These are phyloP conservation scores for Fusarium sp. DNA, from an alignment of 2,329 filamentous ascomycete genomes.

Conservation along the genomic window DNA sequence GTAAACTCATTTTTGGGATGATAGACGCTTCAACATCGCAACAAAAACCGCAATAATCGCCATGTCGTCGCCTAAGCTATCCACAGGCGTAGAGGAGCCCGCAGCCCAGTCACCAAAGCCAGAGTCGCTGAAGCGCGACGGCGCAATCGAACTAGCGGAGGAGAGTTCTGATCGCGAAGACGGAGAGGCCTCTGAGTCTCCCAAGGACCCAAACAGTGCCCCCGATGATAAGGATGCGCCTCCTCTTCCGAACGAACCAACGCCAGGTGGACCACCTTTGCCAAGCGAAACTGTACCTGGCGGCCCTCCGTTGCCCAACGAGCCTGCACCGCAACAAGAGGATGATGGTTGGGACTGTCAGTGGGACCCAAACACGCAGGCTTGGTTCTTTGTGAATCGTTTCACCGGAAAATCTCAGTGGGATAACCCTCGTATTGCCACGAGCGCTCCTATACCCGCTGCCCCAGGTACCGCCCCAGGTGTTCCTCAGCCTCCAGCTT, in stretches of 20 bases:
- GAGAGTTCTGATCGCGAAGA: conserved; percentile 32
- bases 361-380: conserved; percentile 74
- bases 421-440: conserved; percentile 83
- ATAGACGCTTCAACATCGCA: conserved; percentile 42
- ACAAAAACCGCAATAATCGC: conserved; percentile 5
- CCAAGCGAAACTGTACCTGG: conserved; percentile 44
- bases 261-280: conserved; percentile 44
- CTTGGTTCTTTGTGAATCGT: conserved; percentile 87
- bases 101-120: conserved; percentile 18
- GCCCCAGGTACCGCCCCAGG: conserved; percentile 38
- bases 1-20: conserved; percentile 52
- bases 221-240: conserved; percentile 41
- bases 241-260: conserved; percentile 50
- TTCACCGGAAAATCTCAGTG: conserved; percentile 80
- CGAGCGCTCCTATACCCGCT: conserved; percentile 47
- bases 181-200: conserved; percentile 36
- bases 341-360: conserved; percentile 83
- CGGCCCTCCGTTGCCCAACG: conserved; percentile 54
- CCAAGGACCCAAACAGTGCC: background rate
- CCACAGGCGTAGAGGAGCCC: conserved; percentile 21
- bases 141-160: conserved; percentile 20
- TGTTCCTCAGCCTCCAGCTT: conserved; percentile 45
- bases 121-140: conserved; percentile 18
- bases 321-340: conserved; percentile 62
- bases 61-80: conserved; percentile 38